These are phyloP conservation scores for Aspergillus quadrilineatus DNA, from an alignment of 2,329 filamentous ascomycete species.

Conservation along the genomic window DNA sequence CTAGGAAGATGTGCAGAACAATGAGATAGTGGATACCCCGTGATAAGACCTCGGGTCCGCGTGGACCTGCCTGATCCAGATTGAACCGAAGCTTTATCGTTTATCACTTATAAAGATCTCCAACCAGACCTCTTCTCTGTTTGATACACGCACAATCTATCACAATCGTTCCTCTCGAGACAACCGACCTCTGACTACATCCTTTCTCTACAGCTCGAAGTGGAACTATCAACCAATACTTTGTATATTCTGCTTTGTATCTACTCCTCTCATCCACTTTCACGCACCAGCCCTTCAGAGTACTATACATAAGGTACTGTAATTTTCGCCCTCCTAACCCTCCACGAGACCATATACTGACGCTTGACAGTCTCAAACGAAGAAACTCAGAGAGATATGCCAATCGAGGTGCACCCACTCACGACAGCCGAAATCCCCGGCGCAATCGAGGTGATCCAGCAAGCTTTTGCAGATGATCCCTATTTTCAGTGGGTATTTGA, in stretches of 20 bases:
- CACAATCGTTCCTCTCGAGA: neutral
- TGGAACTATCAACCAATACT: neutral
- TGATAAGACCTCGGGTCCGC: slow-evolving; percentile 6
- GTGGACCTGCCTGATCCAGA: slow-evolving; percentile 10
- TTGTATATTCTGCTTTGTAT: neutral
- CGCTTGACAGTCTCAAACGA: neutral
- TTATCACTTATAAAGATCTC: neutral
- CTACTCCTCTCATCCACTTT: neutral
- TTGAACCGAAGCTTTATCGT: neutral
- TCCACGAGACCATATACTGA: neutral
- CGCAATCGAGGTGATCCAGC: slow-evolving; percentile 64
- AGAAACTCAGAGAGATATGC: slow-evolving; percentile 36
- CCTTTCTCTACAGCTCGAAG: neutral
- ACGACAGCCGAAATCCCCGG: slow-evolving; percentile 62
- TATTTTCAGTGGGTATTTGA: slow-evolving; percentile 69
- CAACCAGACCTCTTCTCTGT: neutral
- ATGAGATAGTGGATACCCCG: slow-evolving; percentile 5
- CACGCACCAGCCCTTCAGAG: neutral
- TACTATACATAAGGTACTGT: neutral
- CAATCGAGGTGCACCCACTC: slow-evolving; percentile 57
- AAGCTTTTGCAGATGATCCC: slow-evolving; percentile 65
- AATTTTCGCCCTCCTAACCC: no score
- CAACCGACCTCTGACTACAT: neutral
- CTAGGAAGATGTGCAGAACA: no score
- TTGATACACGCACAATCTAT: neutral